Evolutionary conservation across 2,329 filamentous ascomycete genomes (phyloP), one percentile per base, ranked within the genome.

Genomic region (Chrysoporthe puriensis): DNA sequence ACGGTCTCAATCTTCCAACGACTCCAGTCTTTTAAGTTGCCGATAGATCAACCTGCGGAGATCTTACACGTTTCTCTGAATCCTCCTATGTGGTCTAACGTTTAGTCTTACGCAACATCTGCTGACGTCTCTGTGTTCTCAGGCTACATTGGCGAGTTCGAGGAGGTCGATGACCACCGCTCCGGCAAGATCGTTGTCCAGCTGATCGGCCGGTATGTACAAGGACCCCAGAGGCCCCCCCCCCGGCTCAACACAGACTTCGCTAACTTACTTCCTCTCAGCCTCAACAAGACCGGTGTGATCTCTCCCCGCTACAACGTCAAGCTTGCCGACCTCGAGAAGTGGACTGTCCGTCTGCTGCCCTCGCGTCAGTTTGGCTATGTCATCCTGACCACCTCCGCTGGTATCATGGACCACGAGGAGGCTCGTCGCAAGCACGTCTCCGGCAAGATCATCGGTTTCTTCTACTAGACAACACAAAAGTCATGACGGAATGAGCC

Each of bases 391-490:
- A 99, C 96, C 83, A 99, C 96, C 85, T 97, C 94, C 70, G 94
- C 96, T 73, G 96, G 96, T 83, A 99, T 99, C 84, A 98, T 99
- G 95, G 96, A 99, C 88, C 96, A 99, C 88, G 96, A 99, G 89
- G 96, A 99, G 90, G 96, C 96, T 76, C 89, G 96, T 81, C 89
- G 96, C 84, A 98, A 98, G 91, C 96, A 99, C 88, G 96, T 98
- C 80, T 90, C 95, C 76, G 96, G 96, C 85, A 99, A 99, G 91
- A 93, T 99, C 85, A 93, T 98, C 77, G 96, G 96, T 78, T 99
- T 98, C 91, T 97, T 97, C 89, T 98, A 97, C 89, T 97, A 96
- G 78, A 77, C 72, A 61, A 63, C 42, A 48, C 71, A 63, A 64
- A 48, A 54, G 61, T 50, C 54, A 69, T 66, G 54, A 62, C 62